Base-by-base conservation (phyloP, 768 basidiomycete species). In the Hydnum rufescens region DNA sequence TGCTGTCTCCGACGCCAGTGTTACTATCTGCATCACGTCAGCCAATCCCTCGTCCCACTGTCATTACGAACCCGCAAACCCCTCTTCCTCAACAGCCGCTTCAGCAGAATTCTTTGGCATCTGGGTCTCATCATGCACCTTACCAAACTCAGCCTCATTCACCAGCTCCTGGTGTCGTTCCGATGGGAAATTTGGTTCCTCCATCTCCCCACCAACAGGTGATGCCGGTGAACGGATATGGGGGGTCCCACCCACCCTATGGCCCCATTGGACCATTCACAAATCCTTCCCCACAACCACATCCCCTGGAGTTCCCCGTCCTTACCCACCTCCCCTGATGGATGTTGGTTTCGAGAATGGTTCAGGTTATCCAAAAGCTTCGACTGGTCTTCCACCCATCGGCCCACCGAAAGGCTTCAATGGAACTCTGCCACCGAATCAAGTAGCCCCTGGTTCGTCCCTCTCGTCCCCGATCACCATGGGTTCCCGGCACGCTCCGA, bases 341-440 rank as follows among this genome's bases (percentile, higher is more conserved):
- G 44, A 47, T 8, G 8, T 13, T 13, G 26, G 26, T 26, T 47
- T 47, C 25, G 44, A 47, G 8, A 47, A 28, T 26, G 8, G 13
- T 13, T 8, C 26, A 8, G 8, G 8, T 28, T 47, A 13, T 25
- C 8, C 8, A 39, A 16, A 47, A 26, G 44, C 44, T 47, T 1
- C 44, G 25, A 13, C 53, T 5, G 48, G 48, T n/a, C 28, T 42
- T 18, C 26, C 25, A 26, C 44, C 53, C 16, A 54, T 54, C 26
- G 53, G 53, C 6, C 49, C 53, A 34, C 53, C 49, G 18, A 29
- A 47, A 28, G 26, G 16, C 42, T 18, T 25, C n/a, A 32, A 32
- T n/a, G 25, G 29, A 32, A 4, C 46, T 8, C 29, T 16, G n/a
- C 42, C 43, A 8, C 44, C 13, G 26, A 30, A 13, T 31, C 53